These are phyloP conservation scores for Saccharum spontaneum DNA, from an alignment of 176 grass and related monocot genomes.

Conservation along the genomic window DNA sequence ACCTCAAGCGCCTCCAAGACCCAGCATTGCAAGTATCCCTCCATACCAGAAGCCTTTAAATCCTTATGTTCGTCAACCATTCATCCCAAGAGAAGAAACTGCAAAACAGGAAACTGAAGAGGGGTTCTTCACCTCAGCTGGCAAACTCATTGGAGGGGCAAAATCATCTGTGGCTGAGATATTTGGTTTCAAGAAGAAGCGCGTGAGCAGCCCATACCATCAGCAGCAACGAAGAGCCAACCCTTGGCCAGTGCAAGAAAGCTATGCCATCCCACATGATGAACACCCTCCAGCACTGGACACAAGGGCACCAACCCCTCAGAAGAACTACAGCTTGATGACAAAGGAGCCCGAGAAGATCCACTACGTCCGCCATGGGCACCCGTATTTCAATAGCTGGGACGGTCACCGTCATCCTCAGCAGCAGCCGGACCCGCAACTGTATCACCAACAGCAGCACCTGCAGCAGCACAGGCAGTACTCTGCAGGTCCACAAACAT, in stretches of 20 bases:
- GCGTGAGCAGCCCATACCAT: slow-evolving; percentile 35
- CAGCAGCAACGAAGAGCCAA: slow-evolving; percentile 51
- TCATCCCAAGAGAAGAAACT: slow-evolving; percentile 62
- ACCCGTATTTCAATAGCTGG: slow-evolving; percentile 54
- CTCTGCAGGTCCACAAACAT: slow-evolving; percentile 72
- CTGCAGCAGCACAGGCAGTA: slow-evolving; percentile 90
- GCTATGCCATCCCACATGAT: slow-evolving; percentile 76
- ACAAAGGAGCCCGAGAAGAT: slow-evolving; percentile 76
- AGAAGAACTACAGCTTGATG: slow-evolving; percentile 83
- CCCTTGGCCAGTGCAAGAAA: slow-evolving; percentile 77
- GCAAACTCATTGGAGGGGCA: slow-evolving; percentile 73
- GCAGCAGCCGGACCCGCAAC: slow-evolving; percentile 56
- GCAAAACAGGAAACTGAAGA: slow-evolving; percentile 61
- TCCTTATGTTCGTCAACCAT: slow-evolving; percentile 58
- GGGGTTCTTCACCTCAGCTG: slow-evolving; percentile 69
- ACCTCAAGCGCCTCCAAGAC: slow-evolving; percentile 43
- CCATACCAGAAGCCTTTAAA: slow-evolving; percentile 68
- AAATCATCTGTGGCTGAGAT: slow-evolving; percentile 62
- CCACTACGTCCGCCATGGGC: slow-evolving; percentile 61
- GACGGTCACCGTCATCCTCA: slow-evolving; percentile 34
- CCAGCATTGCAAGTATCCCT: slow-evolving; percentile 50
- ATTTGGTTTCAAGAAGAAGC: slow-evolving; percentile 62
- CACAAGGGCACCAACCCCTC: slow-evolving; percentile 61
- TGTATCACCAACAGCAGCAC: slow-evolving; percentile 64
- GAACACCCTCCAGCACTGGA: slow-evolving; percentile 72